phyloP scores from a whole-genome alignment of 2,329 filamentous ascomycete species.

The Cladophialophora carrionii region DNA sequence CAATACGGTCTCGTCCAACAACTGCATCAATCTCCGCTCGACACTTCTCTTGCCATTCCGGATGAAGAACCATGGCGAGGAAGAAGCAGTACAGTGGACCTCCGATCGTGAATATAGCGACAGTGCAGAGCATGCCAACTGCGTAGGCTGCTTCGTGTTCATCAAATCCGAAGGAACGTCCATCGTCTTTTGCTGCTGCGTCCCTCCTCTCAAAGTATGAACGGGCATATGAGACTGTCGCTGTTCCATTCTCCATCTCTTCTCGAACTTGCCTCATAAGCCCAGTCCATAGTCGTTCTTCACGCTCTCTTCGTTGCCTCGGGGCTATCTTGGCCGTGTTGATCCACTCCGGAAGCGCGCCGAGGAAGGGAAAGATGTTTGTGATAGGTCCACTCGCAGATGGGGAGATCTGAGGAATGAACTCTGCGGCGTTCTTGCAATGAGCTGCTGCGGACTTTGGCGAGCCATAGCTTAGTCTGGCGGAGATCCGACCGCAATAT shows the following conservation, averaged over 20 bases:
- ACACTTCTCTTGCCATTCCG: slow-evolving; percentile 53
- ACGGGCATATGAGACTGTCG: slow-evolving; percentile 34
- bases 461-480: slow-evolving; percentile 36
- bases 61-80: slow-evolving; percentile 54
- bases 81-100: slow-evolving; percentile 39
- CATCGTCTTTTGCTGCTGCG: slow-evolving; percentile 21
- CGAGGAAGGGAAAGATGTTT: slow-evolving; percentile 37
- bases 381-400: slow-evolving; percentile 36
- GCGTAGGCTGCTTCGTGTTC: slow-evolving; percentile 39
- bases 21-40: slow-evolving; percentile 52
- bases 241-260: slow-evolving; percentile 35
- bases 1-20: slow-evolving; percentile 47
- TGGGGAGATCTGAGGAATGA: slow-evolving; percentile 40
- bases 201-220: slow-evolving; percentile 37
- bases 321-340: slow-evolving; percentile 35
- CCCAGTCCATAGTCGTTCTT: slow-evolving; percentile 39
- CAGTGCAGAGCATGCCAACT: slow-evolving; percentile 38
- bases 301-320: slow-evolving; percentile 37
- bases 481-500: slow-evolving; percentile 36
- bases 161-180: slow-evolving; percentile 33
- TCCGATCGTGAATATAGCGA: slow-evolving; percentile 39
- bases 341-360: slow-evolving; percentile 37
- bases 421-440: slow-evolving; percentile 39
- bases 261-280: slow-evolving; percentile 36
- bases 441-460: slow-evolving; percentile 36